Percentiles rank a stretch among this genome's conserved stretches.
phyloP scores from a whole-genome alignment of 2,329 filamentous ascomycete genomes.

The Tolypocladium album region DNA sequence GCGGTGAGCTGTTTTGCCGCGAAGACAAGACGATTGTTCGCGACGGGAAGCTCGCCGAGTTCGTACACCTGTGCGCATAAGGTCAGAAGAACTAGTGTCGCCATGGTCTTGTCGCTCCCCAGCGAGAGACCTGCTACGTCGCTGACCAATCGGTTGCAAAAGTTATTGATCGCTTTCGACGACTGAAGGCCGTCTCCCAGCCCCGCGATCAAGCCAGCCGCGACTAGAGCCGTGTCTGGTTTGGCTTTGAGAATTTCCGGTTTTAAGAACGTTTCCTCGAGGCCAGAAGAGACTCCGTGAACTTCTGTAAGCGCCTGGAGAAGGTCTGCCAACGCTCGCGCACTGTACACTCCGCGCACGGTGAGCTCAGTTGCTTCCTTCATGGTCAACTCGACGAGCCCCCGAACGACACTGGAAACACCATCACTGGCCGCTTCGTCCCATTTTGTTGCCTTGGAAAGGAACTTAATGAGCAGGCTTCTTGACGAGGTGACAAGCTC shows the following conservation, averaged over 20 bases:
- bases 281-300: constrained; percentile 31
- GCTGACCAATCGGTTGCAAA: constrained; percentile 50
- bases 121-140: constrained; percentile 42
- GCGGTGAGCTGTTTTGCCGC: constrained; percentile 67
- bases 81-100: constrained; percentile 43
- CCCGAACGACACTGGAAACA: constrained; percentile 25
- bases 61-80: constrained; percentile 41
- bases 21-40: constrained; percentile 66
- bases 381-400: constrained; percentile 33
- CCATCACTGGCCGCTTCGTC: constrained; percentile 18
- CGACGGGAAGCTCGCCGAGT: constrained; percentile 40
- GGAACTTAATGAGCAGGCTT: constrained; percentile 22
- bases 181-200: constrained; percentile 37
- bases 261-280: constrained; percentile 37
- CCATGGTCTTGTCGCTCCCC: constrained; percentile 31
- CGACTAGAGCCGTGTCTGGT: constrained; percentile 34
- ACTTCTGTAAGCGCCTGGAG: constrained; percentile 34
- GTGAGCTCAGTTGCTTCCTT: constrained; percentile 29
- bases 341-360: constrained; percentile 38
- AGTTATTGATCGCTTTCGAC: constrained; percentile 37
- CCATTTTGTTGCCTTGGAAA: constrained; percentile 26
- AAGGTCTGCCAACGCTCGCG: constrained; percentile 39
- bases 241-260: constrained; percentile 35
- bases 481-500: constrained; percentile 30
- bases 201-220: constrained; percentile 39